Evolutionary conservation across 495 filamentous ascomycete species (phyloP).

Genomic region (Daldinia grandis): DNA sequence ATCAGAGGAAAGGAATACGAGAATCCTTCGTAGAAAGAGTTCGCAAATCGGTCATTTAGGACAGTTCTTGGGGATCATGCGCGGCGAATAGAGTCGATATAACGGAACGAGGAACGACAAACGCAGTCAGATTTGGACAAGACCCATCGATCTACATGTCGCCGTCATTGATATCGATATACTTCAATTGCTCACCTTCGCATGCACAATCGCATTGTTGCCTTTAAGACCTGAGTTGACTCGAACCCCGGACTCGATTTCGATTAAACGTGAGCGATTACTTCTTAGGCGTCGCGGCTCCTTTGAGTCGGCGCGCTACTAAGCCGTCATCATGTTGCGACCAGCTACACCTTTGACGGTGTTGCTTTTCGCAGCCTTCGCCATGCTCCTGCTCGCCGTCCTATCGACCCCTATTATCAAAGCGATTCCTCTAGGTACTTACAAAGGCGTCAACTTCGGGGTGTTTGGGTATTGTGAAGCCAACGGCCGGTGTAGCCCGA

Average conservation of each 20-base stretch:
- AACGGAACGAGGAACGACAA: conserved; percentile 4
- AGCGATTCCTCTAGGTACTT: conserved; percentile 81
- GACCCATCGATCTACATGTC: conserved; percentile 37
- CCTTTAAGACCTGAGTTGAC: conserved; percentile 16
- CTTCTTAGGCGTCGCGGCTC: conserved; percentile 40
- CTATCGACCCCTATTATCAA: conserved; percentile 93
- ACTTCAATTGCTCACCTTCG: conserved; percentile 24
- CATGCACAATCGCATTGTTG: conserved; percentile 24
- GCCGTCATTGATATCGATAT: conserved; percentile 18
- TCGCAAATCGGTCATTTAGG: conserved; percentile 2
- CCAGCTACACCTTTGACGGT: conserved; percentile 92
- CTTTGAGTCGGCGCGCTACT: conserved; percentile 41
- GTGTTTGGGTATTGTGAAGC: conserved; percentile 89
- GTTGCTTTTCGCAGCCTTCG: conserved; percentile 86
- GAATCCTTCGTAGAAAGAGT: conserved; percentile 8
- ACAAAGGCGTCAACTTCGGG: conserved; percentile 80
- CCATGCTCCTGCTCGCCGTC: conserved; percentile 82
- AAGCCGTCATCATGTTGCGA: conserved; percentile 67
- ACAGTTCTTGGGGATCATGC: background rate
- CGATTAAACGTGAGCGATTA: conserved; percentile 14
- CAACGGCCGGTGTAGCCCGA: conserved; percentile 65
- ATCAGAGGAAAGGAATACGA: background rate
- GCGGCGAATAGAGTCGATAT: conserved; percentile 12
- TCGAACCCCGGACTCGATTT: background rate
- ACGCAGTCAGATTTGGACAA: background rate